Evolutionary conservation across 108 stramenopile species (phyloP).

Genomic region (Cyclotella atomus): DNA sequence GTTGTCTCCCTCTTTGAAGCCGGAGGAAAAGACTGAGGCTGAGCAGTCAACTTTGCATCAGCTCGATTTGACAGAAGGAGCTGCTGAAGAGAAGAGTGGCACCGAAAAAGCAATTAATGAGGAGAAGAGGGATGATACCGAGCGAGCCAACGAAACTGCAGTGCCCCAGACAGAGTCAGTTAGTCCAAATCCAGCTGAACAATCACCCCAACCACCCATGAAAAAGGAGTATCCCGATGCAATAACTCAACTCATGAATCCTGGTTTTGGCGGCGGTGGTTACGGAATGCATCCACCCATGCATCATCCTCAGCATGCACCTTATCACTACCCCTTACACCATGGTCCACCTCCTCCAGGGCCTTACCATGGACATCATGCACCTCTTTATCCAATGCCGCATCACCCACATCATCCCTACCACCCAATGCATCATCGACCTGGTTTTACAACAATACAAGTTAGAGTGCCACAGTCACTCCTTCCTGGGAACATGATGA

Average conservation of each 20-base stretch:
- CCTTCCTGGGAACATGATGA: conserved; percentile 63
- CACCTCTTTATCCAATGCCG: conserved; percentile 14
- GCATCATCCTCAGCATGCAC: conserved; percentile 8
- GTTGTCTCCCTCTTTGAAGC: conserved; percentile 11
- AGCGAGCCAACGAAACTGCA: not conserved
- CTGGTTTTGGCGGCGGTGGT: conserved; percentile 16
- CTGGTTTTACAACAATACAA: conserved; percentile 58
- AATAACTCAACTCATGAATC: conserved; percentile 48
- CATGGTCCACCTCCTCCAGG: conserved; percentile 11
- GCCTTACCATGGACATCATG: conserved; percentile 14
- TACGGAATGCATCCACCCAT: conserved; percentile 25
- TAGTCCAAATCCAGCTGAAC: conserved; percentile 12
- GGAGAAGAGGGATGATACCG: not conserved
- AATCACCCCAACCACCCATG: conserved; percentile 7
- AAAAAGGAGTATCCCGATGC: conserved; percentile 40
- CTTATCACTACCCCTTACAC: conserved; percentile 9
- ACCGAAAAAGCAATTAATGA: not conserved
- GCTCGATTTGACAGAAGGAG: not conserved
- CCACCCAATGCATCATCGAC: conserved; percentile 10
- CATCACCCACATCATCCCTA: conserved; percentile 9
- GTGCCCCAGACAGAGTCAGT: not conserved
- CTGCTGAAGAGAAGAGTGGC: not conserved
- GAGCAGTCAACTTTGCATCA: not conserved
- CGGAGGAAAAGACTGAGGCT: not conserved
- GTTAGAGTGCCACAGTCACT: conserved; percentile 66